These are phyloP conservation scores for Penicillium alfredii DNA, from an alignment of 495 filamentous ascomycete species.

Conservation along the genomic window DNA sequence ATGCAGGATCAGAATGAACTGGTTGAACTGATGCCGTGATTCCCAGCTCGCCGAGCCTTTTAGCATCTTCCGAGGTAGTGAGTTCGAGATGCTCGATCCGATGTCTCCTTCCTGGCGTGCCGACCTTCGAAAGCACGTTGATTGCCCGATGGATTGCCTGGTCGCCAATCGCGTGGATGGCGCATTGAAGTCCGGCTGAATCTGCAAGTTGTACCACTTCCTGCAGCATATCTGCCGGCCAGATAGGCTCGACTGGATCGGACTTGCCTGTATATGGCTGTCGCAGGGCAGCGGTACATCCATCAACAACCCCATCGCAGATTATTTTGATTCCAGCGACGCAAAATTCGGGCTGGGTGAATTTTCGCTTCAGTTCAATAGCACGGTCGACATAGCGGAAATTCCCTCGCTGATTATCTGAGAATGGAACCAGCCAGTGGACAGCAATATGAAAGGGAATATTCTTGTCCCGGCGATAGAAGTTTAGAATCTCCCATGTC, in stretches of 20 bases:
- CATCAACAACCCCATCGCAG: constrained; percentile 62
- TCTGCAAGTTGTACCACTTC: constrained; percentile 52
- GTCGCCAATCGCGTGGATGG: constrained; percentile 63
- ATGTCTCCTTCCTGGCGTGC: constrained; percentile 37
- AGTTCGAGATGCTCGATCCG: constrained; percentile 59
- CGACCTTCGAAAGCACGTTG: constrained; percentile 45
- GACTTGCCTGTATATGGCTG: constrained; percentile 51
- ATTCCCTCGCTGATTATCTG: constrained; percentile 17
- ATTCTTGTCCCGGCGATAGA: constrained; percentile 33
- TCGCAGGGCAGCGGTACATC: constrained; percentile 56
- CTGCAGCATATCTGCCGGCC: constrained; percentile 45
- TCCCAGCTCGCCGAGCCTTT: constrained; percentile 46
- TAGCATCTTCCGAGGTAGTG: constrained; percentile 46
- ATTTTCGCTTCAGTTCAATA: constrained; percentile 45
- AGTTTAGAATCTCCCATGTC: constrained; percentile 51
- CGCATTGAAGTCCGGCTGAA: constrained; percentile 51
- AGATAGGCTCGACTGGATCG: constrained; percentile 45
- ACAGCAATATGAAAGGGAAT: constrained; percentile 54
- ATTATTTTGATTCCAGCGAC: constrained; percentile 65
- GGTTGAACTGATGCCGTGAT: constrained; percentile 61
- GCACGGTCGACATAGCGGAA: constrained; percentile 48
- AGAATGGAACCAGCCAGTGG: constrained; percentile 52
- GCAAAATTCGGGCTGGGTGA: constrained; percentile 49
- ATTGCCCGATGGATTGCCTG: constrained; percentile 50
- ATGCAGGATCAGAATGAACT: constrained; percentile 56